Evolutionary conservation across 768 basidiomycete species (phyloP).

Genomic region (Lyophyllum atratum): DNA sequence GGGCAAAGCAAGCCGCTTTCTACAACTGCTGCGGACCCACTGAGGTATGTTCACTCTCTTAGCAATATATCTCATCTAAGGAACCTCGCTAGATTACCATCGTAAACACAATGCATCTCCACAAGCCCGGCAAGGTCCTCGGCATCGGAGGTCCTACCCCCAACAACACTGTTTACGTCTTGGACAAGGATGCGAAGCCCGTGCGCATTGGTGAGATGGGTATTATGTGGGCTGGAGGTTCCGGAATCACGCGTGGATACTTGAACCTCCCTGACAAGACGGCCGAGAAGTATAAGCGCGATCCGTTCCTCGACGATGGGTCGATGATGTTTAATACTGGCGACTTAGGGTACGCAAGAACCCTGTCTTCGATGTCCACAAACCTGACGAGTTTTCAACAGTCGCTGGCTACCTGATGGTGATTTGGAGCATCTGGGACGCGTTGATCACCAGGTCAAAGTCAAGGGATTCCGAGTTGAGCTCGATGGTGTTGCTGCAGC

Average conservation of each 20-base stretch:
- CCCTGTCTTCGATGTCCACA: not conserved
- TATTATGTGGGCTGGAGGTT: slow-evolving; percentile 61
- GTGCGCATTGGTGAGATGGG: slow-evolving; percentile 36
- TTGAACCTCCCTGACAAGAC: slow-evolving; percentile 55
- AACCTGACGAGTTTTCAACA: slow-evolving; percentile 11
- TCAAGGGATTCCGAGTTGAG: slow-evolving; percentile 70
- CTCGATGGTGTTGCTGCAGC: slow-evolving; percentile 61
- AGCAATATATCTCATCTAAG: not conserved
- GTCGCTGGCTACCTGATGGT: slow-evolving; percentile 53
- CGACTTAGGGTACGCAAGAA: slow-evolving; percentile 45
- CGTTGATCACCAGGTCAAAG: slow-evolving; percentile 63
- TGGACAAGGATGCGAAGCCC: slow-evolving; percentile 39
- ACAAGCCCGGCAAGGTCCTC: slow-evolving; percentile 35
- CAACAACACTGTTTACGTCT: slow-evolving; percentile 43
- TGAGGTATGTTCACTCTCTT: slow-evolving; percentile 31
- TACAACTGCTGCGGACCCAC: slow-evolving; percentile 57
- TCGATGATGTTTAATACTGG: slow-evolving; percentile 65
- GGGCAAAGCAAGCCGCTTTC: slow-evolving; percentile 42
- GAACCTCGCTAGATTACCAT: slow-evolving; percentile 43
- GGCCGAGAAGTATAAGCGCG: slow-evolving; percentile 46
- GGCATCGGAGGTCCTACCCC: slow-evolving; percentile 52
- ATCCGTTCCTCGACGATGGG: slow-evolving; percentile 54
- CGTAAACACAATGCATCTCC: slow-evolving; percentile 51
- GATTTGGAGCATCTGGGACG: slow-evolving; percentile 57
- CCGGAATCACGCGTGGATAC: slow-evolving; percentile 55